Conservation (phyloP, 2,329 filamentous ascomycete species). For the Calonectria henricotiae region DNA sequence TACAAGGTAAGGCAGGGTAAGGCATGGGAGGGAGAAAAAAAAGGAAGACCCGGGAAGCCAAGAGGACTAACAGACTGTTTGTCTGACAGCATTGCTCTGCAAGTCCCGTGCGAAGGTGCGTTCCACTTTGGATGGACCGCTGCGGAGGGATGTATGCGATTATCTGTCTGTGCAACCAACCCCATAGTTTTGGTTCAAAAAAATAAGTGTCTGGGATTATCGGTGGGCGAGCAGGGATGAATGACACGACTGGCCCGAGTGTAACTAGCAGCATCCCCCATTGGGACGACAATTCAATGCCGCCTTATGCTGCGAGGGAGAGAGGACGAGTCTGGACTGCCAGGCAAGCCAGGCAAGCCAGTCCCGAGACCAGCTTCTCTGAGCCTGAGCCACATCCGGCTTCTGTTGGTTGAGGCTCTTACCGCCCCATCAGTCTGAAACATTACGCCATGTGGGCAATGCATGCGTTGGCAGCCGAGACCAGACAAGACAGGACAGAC, state of each 20-base stretch:
- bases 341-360: not conserved
- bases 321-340: conserved; percentile 16
- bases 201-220: conserved; percentile 26
- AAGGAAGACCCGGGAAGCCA: not conserved
- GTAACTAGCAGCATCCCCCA: not conserved
- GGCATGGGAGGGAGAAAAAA: not conserved
- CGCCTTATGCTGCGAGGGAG: conserved; percentile 9
- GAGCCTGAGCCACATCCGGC: not conserved
- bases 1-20: too few relatives aligned
- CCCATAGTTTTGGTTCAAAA: conserved; percentile 16
- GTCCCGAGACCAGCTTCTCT: conserved; percentile 8
- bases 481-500: not conserved
- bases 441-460: conserved; percentile 31
- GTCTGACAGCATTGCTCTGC: conserved; percentile 11
- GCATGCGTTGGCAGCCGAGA: conserved; percentile 34
- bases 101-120: conserved; percentile 23
- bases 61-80: not conserved
- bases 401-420: conserved; percentile 28
- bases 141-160: conserved; percentile 22
- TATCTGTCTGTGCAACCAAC: conserved; percentile 22
- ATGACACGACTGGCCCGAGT: conserved; percentile 15
- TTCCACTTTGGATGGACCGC: conserved; percentile 31
- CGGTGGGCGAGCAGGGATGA: not conserved
- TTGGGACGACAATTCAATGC: conserved; percentile 24
- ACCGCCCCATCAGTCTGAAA: conserved; percentile 34